Base-by-base conservation (phyloP, 2,329 filamentous ascomycete genomes). In the Stemphylium beticola region DNA sequence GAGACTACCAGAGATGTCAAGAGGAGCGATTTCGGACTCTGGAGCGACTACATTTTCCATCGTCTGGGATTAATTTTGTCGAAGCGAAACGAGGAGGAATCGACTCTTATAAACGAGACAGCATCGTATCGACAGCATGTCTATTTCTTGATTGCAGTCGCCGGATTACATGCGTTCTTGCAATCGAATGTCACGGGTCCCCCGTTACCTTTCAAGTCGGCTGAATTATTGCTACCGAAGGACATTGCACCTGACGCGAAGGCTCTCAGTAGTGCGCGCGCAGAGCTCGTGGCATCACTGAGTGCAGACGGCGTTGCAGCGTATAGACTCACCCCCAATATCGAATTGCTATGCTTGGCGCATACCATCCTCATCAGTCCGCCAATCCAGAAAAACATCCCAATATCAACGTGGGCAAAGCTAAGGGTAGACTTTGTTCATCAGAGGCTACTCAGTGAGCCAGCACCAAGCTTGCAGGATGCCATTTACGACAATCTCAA, bases 181-280 rank as follows among this genome's bases (percentile, higher is more conserved):
- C 93, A 97, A 73, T 86, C 87, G 1, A 96, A 92, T 71, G 90
- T 96, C 49, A 96, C 93, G 3, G 93, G 93, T 0, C 93, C 93
- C 1, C 88, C 92, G 0, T 79, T 96, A n/a, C 77, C 80, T 0
- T 88, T 86, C 68, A 75, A 76, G 20, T 76, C 83, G 2, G 76
- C 81, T 3, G 75, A 81, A 11, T 60, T 78, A 1, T 60, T 87
- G 5, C 66, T 88, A 4, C 81, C 83, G 1, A 64, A 77, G n/a
- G 75, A 77, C 24, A 71, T 81, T 3, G 79, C 77, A 58, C 60
- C 60, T 2, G 67, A 76, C 52, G 38, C 60, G 2, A 53, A 67
- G 15, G 57, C 64, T 4, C 62, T 83, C 1, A 75, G 76, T 38
- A 69, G 73, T 0, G 53, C 65, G 8, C 64, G 83, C 49, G 81